Conservation (phyloP, 140 eudicot genomes). For the Cichorium intybus region DNA sequence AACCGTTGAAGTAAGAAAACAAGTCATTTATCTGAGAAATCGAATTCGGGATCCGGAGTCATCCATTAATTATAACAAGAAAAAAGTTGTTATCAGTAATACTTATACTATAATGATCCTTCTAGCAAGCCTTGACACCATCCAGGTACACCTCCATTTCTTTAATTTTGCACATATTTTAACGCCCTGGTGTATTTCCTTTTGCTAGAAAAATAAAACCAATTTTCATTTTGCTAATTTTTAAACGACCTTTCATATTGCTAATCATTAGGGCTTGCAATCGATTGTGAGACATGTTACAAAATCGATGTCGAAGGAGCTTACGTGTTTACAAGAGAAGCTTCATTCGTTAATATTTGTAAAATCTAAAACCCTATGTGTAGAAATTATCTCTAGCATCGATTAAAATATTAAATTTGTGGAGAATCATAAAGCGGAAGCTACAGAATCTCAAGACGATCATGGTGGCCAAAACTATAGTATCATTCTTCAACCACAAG, state of each 20-base stretch:
- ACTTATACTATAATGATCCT: slow-evolving; percentile 71
- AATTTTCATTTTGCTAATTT: background rate
- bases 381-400: background rate
- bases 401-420: background rate
- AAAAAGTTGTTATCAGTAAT: slow-evolving; percentile 35
- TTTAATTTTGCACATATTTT: background rate
- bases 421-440: too few relatives aligned
- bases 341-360: slow-evolving; percentile 41
- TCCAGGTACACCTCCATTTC: slow-evolving; percentile 47
- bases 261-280: slow-evolving; percentile 61
- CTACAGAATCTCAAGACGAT: background rate
- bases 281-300: slow-evolving; percentile 50
- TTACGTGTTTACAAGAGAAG: slow-evolving; percentile 68
- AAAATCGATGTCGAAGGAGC: slow-evolving; percentile 76
- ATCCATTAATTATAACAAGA: slow-evolving; percentile 31
- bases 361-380: slow-evolving; percentile 17
- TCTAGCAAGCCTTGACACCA: slow-evolving; percentile 59
- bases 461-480: background rate
- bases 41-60: slow-evolving; percentile 36
- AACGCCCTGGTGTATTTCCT: background rate
- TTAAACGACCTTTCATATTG: too few relatives aligned
- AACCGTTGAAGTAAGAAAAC: slow-evolving; percentile 36
- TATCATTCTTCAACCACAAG: background rate
- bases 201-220: background rate
- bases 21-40: slow-evolving; percentile 26